Evolutionary conservation across 305 asterid genomes (phyloP), one percentile per base, ranked within the genome.

Genomic region (Ruellia speciosa): DNA sequence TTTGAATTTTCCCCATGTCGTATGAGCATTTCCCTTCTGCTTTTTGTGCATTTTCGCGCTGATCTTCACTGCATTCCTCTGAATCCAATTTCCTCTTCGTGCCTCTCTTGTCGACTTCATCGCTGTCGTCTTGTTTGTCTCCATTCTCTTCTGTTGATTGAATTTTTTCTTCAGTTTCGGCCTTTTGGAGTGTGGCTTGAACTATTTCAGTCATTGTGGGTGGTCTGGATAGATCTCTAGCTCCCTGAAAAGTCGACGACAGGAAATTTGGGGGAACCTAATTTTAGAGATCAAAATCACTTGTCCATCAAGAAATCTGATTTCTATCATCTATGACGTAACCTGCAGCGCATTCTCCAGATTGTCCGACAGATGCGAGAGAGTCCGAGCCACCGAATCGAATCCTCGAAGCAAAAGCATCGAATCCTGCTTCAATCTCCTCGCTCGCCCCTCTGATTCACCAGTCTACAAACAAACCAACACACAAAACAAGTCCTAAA

Each of bases 311-410:
- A 1, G 17, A 3, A 34, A 49, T 33, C 16, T 18, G 41, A n/a
- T n/a, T n/a, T n/a, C n/a, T n/a, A n/a, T 18, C 55, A 20, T 45
- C 43, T 7, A 9, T 45, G 13, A 51, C 45, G 37, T 41, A 49
- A 90, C 99, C 99, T 86, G 87, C 58, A 92, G 83, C 5, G 97
- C 99, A 49, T 60, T 78, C 54, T 92, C 95, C 4, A 92, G 74
- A 72, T 77, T 86, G 73, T 69, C 64, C 4, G 99, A 86, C 17
- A 92, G 85, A 73, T 78, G 88, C 31, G 94, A 86, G 15, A 92
- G 84, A 51, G 99, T 62, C 13, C 76, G 81, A 52, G 97, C 80
- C 57, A 86, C 93, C 5, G 96, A 92, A 70, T 88, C 99, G 56
- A 88, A 92, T 64, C 97, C 99, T 77, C 95, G 68, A 24, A 86